phyloP scores from a whole-genome alignment of 352 stramenopile species.

The Phytophthora parvispora region DNA sequence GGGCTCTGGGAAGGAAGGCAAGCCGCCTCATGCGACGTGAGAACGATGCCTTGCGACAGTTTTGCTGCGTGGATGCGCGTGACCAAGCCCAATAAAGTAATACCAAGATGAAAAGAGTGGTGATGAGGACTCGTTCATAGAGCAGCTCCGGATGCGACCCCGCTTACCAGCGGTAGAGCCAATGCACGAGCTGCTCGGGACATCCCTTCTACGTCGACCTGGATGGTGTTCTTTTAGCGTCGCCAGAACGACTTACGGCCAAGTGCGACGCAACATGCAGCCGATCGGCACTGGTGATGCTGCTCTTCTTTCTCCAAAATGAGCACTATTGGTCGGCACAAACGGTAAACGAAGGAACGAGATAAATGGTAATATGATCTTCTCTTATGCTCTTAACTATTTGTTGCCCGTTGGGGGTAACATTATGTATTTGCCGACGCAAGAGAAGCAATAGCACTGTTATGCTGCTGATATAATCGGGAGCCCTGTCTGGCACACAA shows the following conservation, averaged over 20 bases:
- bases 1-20: background rate
- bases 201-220: background rate
- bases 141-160: constrained; percentile 3
- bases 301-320: constrained; percentile 6
- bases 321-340: background rate
- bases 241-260: constrained; percentile 2
- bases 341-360: background rate
- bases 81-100: background rate
- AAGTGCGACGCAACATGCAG: background rate
- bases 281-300: constrained; percentile 5
- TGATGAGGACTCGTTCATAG: background rate
- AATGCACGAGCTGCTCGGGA: background rate
- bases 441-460: background rate
- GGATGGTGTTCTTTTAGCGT: constrained; percentile 12
- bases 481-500: too few species aligned
- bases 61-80: background rate
- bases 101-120: background rate
- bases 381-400: constrained; percentile 1
- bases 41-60: background rate
- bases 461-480: constrained; percentile 9
- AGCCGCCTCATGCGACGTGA: background rate
- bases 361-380: background rate
- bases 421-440: background rate
- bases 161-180: background rate
- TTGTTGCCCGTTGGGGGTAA: background rate